Evolutionary conservation across 208 protist species (phyloP), one percentile per base, ranked within the genome.

Genomic region (Trypanosomatidae sp.): DNA sequence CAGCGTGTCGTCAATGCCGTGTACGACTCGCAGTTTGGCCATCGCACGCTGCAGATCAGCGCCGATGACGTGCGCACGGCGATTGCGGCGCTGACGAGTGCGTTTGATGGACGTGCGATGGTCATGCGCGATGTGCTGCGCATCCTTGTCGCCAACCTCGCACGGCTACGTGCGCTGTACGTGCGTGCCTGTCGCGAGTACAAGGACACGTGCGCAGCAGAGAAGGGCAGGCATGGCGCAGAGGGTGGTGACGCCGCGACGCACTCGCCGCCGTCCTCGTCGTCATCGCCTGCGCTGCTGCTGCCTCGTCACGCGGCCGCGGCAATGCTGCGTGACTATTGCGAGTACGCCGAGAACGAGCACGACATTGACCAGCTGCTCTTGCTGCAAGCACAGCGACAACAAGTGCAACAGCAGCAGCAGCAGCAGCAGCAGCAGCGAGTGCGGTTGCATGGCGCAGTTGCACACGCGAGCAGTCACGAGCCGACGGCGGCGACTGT

Each of bases 1-100:
- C 62, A 81, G 53, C 70, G 74, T 11, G 84, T 89, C 16, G 70
- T 88, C 26, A 89, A 75, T 48, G 64, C 59, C 22, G 51, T 92
- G 7, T 92, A 92, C 61, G 84, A 92, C 48, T 85, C 80, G 24
- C 84, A 92, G 52, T 66, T 61, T 15, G 45, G 44, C 22, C 57
- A 32, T 22, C 50, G 50, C 5, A 55, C 48, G 4, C 53, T 92
- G 4, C 88, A 89, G 58, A 81, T 92, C 32, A 64, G 84, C 30
- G 64, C 66, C 15, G 59, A 80, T 22, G 61, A 63, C 47, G 88
- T 92, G 22, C 37, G 53, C 24, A 39, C 56, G n/a, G 79, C 77
- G 37, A 69, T 84, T 21, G 35, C 55, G 39, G 48, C 71, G 6
- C 71, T 92, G 39, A 50, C 63, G 7, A 47, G 28, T 4, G 70